Conservation (phyloP, 371 early-diverging fungal genomes). For the Coemansia sp. region DNA sequence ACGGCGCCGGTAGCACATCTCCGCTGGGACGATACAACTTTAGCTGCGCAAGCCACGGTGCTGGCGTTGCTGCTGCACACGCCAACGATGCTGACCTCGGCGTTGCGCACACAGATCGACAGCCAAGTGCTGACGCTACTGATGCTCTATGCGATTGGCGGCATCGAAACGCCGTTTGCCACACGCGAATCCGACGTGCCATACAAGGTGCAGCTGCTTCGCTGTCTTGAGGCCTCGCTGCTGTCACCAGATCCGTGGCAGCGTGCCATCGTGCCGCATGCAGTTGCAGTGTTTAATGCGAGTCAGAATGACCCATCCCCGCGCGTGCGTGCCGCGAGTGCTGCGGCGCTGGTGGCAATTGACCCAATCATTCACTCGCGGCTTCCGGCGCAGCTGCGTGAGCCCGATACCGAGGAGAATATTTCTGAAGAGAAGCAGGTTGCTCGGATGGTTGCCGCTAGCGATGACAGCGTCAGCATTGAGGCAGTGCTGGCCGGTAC, state of each 20-base stretch:
- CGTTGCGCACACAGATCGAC: conserved; percentile 36
- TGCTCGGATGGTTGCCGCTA: not conserved
- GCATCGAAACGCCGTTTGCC: conserved; percentile 22
- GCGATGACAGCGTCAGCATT: conserved; percentile 1
- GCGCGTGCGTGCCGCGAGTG: conserved; percentile 22
- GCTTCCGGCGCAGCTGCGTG: conserved; percentile 45
- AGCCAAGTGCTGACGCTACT: conserved; percentile 31
- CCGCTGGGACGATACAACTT: conserved; percentile 27
- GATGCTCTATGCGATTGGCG: conserved; percentile 29
- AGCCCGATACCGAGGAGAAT: conserved; percentile 29
- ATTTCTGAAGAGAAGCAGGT: conserved; percentile 10
- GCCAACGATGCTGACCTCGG: conserved; percentile 25
- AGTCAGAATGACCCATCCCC: conserved; percentile 23
- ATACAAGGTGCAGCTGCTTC: conserved; percentile 15
- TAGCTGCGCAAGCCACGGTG: conserved; percentile 18
- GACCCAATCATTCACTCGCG: conserved; percentile 44
- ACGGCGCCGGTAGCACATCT: conserved; percentile 2
- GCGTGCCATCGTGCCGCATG: conserved; percentile 43
- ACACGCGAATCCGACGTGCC: conserved; percentile 21
- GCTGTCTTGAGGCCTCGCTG: conserved; percentile 40
- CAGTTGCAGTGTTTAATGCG: conserved; percentile 31
- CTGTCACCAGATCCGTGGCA: conserved; percentile 48
- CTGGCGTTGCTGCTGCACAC: conserved; percentile 28
- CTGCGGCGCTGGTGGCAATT: conserved; percentile 13
- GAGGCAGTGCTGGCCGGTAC: not conserved